phyloP scores from a whole-genome alignment of 768 basidiomycete genomes.

The Glaciozyma martinii region DNA sequence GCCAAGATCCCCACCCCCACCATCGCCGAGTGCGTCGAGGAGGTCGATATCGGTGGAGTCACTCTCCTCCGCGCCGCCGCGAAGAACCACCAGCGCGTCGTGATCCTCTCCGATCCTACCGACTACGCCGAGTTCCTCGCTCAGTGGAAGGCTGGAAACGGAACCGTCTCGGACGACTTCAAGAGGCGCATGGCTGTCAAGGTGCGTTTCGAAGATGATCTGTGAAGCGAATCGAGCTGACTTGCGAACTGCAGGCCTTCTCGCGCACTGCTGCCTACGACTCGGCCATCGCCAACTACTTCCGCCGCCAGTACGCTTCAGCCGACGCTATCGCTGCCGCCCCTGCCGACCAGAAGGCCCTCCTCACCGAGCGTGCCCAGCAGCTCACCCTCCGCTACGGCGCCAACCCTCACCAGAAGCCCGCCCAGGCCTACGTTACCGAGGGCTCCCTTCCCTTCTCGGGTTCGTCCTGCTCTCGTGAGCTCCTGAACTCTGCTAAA shows the following conservation, averaged over 20 bases:
- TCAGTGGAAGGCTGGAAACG: slow-evolving; percentile 65
- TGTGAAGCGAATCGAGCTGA: not conserved
- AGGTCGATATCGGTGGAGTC: slow-evolving; percentile 97
- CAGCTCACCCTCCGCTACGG: slow-evolving; percentile 83
- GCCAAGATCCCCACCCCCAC: slow-evolving; percentile 73
- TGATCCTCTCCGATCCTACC: slow-evolving; percentile 62
- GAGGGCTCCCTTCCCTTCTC: slow-evolving; percentile 87
- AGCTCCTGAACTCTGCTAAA: not conserved
- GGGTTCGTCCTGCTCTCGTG: slow-evolving; percentile 46
- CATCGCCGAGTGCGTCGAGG: slow-evolving; percentile 85
- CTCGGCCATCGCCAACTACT: slow-evolving; percentile 89
- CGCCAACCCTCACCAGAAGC: slow-evolving; percentile 97
- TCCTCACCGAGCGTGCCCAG: slow-evolving; percentile 55
- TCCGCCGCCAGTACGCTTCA: slow-evolving; percentile 88
- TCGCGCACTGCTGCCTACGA: slow-evolving; percentile 94
- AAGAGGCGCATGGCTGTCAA: slow-evolving; percentile 69
- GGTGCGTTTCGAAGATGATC: slow-evolving; percentile 5
- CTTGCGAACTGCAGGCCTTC: slow-evolving; percentile 60
- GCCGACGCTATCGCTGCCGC: slow-evolving; percentile 48
- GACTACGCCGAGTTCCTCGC: slow-evolving; percentile 78
- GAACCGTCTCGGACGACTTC: slow-evolving; percentile 61
- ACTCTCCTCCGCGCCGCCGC: slow-evolving; percentile 95
- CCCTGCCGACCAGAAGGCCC: slow-evolving; percentile 53
- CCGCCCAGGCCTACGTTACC: slow-evolving; percentile 88
- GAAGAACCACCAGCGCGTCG: slow-evolving; percentile 74